These are phyloP conservation scores for Pseudozyma sp. DNA, from an alignment of 1,284 basidiomycete species.

Conservation along the genomic window DNA sequence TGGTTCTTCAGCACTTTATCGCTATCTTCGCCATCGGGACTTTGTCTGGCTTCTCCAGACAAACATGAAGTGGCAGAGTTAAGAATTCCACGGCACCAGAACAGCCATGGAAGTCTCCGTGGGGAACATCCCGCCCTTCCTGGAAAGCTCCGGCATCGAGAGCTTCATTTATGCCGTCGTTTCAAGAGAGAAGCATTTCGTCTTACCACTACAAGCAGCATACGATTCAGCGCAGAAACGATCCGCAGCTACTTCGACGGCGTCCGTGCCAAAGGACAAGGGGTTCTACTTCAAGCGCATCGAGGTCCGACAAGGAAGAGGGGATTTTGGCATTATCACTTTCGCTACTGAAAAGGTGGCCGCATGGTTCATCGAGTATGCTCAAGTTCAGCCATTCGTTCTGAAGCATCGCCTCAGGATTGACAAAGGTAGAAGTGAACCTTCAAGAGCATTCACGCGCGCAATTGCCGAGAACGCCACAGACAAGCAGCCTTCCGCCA, in stretches of 20 bases:
- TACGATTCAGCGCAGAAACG: background rate
- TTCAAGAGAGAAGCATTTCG: constrained; percentile 1
- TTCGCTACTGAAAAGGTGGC: constrained; percentile 15
- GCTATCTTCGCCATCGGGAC: too few relatives aligned
- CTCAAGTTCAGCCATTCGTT: constrained; percentile 13
- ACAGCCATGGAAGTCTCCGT: constrained; percentile 24
- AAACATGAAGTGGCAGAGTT: too few relatives aligned
- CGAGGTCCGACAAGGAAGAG: background rate
- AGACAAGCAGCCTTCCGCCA: constrained; percentile 16
- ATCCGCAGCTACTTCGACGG: background rate
- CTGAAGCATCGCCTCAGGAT: constrained; percentile 2
- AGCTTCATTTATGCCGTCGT: constrained; percentile 27
- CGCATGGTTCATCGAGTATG: constrained; percentile 21
- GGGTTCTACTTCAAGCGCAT: constrained; percentile 28
- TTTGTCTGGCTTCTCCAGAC: too few relatives aligned
- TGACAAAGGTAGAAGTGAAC: background rate
- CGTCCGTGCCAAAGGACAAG: constrained; percentile 13
- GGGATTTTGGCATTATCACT: constrained; percentile 25
- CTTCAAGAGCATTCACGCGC: constrained; percentile 11
- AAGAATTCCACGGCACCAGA: too few relatives aligned
- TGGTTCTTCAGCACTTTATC: too few relatives aligned
- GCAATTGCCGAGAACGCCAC: constrained; percentile 32
- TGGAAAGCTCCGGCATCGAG: constrained; percentile 15
- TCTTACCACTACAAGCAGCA: background rate
- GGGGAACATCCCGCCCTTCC: background rate